A percentile compares a stretch with the other conserved stretches of the same genome.
Conservation (phyloP, 2,329 filamentous ascomycete genomes). For the Aspergillus latus region DNA sequence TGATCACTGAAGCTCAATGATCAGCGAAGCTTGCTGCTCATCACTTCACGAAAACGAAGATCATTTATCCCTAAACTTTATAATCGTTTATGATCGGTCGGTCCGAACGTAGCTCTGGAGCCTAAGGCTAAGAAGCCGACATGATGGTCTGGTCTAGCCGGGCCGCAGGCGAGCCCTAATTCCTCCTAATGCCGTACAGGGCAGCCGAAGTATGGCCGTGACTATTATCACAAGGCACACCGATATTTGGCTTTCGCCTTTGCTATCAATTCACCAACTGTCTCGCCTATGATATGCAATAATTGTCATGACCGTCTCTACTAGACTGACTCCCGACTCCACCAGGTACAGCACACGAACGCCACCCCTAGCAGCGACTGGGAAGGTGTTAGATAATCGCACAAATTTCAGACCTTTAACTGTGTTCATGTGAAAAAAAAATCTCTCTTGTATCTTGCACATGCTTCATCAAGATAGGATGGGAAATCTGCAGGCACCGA, state of each 20-base stretch:
- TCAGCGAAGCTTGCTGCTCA: neutral
- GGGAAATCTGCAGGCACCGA: neutral
- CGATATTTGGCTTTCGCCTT: neutral
- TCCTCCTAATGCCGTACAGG: neutral
- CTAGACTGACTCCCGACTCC: neutral
- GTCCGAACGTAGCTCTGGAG: neutral
- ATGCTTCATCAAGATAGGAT: neutral
- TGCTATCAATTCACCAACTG: neutral
- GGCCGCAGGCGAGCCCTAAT: neutral
- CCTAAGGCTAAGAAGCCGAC: neutral
- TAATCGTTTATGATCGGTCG: neutral
- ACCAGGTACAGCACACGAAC: neutral
- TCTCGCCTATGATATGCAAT: neutral
- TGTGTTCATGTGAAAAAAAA: neutral
- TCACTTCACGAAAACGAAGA: neutral
- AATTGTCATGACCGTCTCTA: neutral
- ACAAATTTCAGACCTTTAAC: neutral
- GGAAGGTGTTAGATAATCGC: neutral
- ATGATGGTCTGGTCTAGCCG: neutral
- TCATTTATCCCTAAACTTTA: neutral
- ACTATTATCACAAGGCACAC: neutral
- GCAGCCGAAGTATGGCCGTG: too few species aligned
- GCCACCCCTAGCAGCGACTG: too few species aligned
- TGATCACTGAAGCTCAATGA: neutral
- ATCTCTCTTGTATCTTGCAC: neutral